A percentile compares a stretch with the other conserved stretches of the same genome.
These are phyloP conservation scores for Porcisia hertigi DNA, from an alignment of 208 protist genomes.

Conservation along the genomic window DNA sequence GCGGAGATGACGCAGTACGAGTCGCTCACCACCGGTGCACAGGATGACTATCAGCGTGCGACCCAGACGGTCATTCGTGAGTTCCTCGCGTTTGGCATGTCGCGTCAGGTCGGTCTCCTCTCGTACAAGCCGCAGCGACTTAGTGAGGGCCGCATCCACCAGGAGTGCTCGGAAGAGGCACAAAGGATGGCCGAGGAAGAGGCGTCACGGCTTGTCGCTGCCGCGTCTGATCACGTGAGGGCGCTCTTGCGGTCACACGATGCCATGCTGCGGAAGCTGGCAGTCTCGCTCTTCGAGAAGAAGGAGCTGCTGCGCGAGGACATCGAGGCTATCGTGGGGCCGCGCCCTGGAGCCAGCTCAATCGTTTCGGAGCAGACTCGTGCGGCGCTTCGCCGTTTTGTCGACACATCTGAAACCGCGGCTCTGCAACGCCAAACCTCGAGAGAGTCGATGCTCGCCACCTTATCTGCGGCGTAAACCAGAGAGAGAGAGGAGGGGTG, in stretches of 20 bases:
- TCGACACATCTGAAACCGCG: conserved; percentile 44
- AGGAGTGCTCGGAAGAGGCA: conserved; percentile 61
- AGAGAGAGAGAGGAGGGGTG: not conserved
- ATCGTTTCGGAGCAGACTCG: conserved; percentile 42
- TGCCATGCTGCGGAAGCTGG: conserved; percentile 44
- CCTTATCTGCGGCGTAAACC: conserved; percentile 10
- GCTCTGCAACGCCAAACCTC: conserved; percentile 33
- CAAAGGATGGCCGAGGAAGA: conserved; percentile 71
- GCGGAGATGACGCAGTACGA: conserved; percentile 94
- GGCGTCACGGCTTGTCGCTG: conserved; percentile 58
- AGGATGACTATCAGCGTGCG: conserved; percentile 94
- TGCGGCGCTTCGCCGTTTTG: conserved; percentile 53
- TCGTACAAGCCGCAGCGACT: conserved; percentile 78
- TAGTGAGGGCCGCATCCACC: conserved; percentile 74
- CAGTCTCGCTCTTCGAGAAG: conserved; percentile 51
- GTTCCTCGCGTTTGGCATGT: conserved; percentile 88
- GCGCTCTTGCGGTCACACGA: conserved; percentile 50
- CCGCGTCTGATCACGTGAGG: conserved; percentile 52
- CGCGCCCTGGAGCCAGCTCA: conserved; percentile 21
- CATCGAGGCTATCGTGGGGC: conserved; percentile 60
- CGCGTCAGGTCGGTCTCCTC: conserved; percentile 64
- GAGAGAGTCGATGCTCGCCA: conserved; percentile 21
- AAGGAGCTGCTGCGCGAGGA: conserved; percentile 81
- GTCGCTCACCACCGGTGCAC: conserved; percentile 88
- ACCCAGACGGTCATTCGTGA: conserved; percentile 64